Conservation (phyloP, 1,284 basidiomycete genomes). For the Sphagnurus paluster region DNA sequence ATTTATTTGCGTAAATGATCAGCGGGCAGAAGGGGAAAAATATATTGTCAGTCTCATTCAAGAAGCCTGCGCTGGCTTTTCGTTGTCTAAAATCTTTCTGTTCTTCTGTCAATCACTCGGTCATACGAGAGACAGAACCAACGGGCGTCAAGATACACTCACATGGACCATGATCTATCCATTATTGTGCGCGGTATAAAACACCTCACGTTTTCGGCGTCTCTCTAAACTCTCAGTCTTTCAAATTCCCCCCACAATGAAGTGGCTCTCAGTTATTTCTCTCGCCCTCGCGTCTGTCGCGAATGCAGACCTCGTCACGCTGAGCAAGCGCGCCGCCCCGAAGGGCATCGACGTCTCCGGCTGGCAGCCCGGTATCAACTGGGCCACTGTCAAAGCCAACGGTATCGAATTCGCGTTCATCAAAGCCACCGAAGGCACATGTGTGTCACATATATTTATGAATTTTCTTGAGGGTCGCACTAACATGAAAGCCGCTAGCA, state of each 20-base stretch:
- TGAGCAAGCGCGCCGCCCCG: conserved; percentile 32
- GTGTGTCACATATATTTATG: too few species aligned
- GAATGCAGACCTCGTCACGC: conserved; percentile 5
- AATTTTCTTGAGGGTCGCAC: not conserved
- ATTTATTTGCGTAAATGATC: too few species aligned
- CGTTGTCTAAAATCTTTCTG: too few species aligned
- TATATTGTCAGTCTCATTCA: too few species aligned
- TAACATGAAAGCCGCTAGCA: conserved; percentile 22
- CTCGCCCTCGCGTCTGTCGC: conserved; percentile 17
- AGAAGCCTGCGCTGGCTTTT: too few species aligned
- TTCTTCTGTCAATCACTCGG: too few species aligned
- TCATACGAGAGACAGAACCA: too few species aligned
- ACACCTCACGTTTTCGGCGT: not conserved
- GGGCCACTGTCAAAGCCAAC: conserved; percentile 53
- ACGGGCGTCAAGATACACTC: not conserved
- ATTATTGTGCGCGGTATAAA: too few species aligned
- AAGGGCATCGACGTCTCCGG: conserved; percentile 58
- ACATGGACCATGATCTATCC: not conserved
- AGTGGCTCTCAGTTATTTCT: conserved; percentile 16
- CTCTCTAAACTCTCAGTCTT: conserved; percentile 5
- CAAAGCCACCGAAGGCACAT: conserved; percentile 70
- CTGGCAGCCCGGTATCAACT: conserved; percentile 55
- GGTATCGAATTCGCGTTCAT: conserved; percentile 64
- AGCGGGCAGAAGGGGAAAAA: too few species aligned
- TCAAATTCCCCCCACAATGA: conserved; percentile 16